A percentile compares a stretch with the other conserved stretches of the same genome.
Conservation (phyloP, 345 rosid species). For the Litchi chinensis region DNA sequence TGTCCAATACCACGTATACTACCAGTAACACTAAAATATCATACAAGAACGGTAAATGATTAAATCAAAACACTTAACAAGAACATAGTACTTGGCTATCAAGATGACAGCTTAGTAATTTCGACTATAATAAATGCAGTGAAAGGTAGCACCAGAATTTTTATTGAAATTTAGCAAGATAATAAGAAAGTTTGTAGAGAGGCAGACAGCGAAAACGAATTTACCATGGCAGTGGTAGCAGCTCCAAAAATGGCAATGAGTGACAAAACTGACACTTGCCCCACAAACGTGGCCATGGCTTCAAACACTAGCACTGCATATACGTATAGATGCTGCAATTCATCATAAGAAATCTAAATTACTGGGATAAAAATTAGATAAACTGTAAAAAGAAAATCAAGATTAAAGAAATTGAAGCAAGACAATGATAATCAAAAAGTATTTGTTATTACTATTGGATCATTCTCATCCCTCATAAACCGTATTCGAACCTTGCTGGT, state of each 20-base stretch:
- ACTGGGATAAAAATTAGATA: neutral
- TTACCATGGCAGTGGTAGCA: conserved; percentile 90
- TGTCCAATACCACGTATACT: neutral
- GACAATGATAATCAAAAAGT: neutral
- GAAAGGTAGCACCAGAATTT: neutral
- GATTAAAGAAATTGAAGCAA: neutral
- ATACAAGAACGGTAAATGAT: neutral
- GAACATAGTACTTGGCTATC: neutral
- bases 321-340: conserved; percentile 72
- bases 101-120: neutral
- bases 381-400: neutral
- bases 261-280: conserved; percentile 79
- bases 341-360: conserved; percentile 5
- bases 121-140: neutral
- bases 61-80: neutral
- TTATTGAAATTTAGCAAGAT: no score
- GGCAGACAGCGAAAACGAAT: neutral
- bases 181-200: neutral
- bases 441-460: neutral
- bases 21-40: neutral
- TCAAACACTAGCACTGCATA: conserved; percentile 81
- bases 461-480: no score
- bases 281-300: conserved; percentile 86
- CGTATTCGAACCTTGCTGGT: neutral
- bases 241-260: conserved; percentile 88